These are phyloP conservation scores for Trichoderma virens DNA, from an alignment of 495 filamentous ascomycete genomes.

Conservation along the genomic window DNA sequence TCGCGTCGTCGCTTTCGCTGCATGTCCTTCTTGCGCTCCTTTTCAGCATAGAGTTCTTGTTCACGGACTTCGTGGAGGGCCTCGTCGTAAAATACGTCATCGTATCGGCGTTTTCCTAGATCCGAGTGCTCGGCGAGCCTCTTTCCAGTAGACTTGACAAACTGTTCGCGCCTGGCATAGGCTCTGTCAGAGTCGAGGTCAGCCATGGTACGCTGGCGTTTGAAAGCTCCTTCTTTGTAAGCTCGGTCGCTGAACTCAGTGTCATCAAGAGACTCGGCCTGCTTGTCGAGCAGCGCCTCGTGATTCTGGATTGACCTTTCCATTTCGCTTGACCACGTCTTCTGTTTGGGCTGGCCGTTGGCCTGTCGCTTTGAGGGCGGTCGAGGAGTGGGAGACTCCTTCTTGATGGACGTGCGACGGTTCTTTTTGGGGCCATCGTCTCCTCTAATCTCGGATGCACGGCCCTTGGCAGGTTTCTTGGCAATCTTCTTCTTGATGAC, in stretches of 20 bases:
- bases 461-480: constrained; percentile 29
- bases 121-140: constrained; percentile 39
- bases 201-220: constrained; percentile 55
- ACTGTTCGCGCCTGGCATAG: constrained; percentile 43
- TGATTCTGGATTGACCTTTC: constrained; percentile 58
- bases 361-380: constrained; percentile 41
- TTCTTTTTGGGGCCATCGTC: constrained; percentile 31
- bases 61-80: constrained; percentile 80
- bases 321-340: constrained; percentile 53
- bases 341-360: constrained; percentile 44
- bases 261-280: constrained; percentile 59
- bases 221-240: constrained; percentile 46
- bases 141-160: constrained; percentile 22
- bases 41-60: constrained; percentile 86
- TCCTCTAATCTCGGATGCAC: constrained; percentile 32
- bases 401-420: constrained; percentile 32
- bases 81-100: constrained; percentile 45
- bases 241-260: constrained; percentile 54
- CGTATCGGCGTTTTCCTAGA: constrained; percentile 42
- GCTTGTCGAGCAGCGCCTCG: constrained; percentile 59
- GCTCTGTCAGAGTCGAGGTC: constrained; percentile 46
- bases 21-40: constrained; percentile 99
- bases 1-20: constrained; percentile 95
- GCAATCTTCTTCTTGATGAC: constrained; percentile 23
- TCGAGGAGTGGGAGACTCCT: constrained; percentile 37